Base-by-base conservation (phyloP, 176 grass and related monocot genomes). In the Aegilops longissima region DNA sequence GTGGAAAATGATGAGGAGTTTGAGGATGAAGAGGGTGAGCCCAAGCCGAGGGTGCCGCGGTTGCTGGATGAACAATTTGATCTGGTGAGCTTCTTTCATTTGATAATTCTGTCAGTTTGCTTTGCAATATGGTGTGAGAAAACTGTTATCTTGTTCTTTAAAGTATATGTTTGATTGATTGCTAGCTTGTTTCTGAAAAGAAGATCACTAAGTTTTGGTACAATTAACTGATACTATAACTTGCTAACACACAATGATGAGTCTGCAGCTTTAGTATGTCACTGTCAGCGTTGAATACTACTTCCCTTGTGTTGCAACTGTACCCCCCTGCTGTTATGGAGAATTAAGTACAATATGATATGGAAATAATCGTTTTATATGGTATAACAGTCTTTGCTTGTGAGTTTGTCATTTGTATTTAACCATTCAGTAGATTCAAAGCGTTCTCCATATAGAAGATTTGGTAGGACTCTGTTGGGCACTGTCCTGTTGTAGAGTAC, bases 51-150 rank as follows among this genome's bases (percentile, higher is more conserved):
- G 42, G 88, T 91, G 59, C 87, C 66, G 8, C 85, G 97, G 21
- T 70, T 89, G 76, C 87, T 99, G 39, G 97, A 99, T 78, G 97
- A 99, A 33, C 90, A 96, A 18, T 99, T 99, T 91, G 97, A 99
- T 90, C 56, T 94, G 90, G 97, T 96, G 61, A 85, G 90, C 65
- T 80, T 72, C 27, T 76, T 76, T 42, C 4, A 20, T 1, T 79
- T 79, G 0, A 5, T 33, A 23, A 36, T 27, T 63, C 24, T 42
- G 21, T 13, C 12, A 29, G 40, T 75, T 64, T 69, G 13, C 9
- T 83, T 59, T 61, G 42, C 13, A 24, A 31, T 42, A 12, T 8
- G 62, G 0, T 71, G 17, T 14, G 14, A 36, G 14, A 27, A 39
- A 2, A 39, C 47, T 54, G 12, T 39, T 73, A 12, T 25, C 72